These are phyloP conservation scores for Colletotrichum endophyticum DNA, from an alignment of 2,329 filamentous ascomycete genomes.

Conservation along the genomic window DNA sequence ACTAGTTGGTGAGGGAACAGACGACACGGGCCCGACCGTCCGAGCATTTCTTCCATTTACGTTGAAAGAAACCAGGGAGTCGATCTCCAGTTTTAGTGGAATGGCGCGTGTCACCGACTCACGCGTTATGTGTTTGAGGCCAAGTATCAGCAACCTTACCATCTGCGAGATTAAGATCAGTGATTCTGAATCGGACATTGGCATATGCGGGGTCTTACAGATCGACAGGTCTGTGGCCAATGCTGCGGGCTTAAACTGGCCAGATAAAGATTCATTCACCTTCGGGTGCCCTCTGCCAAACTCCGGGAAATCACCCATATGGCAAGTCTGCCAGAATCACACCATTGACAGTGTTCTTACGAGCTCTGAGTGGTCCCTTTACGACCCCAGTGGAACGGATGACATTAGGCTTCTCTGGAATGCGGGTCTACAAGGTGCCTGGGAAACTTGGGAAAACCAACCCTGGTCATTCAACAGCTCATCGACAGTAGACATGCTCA, in stretches of 20 bases:
- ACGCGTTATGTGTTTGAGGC: background rate
- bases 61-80: background rate
- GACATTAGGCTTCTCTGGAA: too few relatives aligned
- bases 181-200: background rate
- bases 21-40: background rate
- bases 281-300: background rate
- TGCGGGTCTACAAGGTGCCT: too few relatives aligned
- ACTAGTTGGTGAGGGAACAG: background rate
- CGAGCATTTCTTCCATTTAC: background rate
- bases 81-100: rapidly evolving
- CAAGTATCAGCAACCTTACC: background rate
- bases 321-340: background rate
- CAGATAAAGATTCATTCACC: background rate
- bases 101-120: background rate
- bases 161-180: background rate
- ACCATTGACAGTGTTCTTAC: background rate
- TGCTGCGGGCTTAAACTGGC: background rate
- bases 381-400: too few relatives aligned
- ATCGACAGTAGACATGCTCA: too few relatives aligned
- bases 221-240: background rate
- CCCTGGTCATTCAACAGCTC: too few relatives aligned
- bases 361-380: too few relatives aligned
- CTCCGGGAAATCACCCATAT: background rate
- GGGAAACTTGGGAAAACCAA: too few relatives aligned
- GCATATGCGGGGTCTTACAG: background rate